Conservation (phyloP, 2,329 filamentous ascomycete species). For the Epichloe gansuensis region DNA sequence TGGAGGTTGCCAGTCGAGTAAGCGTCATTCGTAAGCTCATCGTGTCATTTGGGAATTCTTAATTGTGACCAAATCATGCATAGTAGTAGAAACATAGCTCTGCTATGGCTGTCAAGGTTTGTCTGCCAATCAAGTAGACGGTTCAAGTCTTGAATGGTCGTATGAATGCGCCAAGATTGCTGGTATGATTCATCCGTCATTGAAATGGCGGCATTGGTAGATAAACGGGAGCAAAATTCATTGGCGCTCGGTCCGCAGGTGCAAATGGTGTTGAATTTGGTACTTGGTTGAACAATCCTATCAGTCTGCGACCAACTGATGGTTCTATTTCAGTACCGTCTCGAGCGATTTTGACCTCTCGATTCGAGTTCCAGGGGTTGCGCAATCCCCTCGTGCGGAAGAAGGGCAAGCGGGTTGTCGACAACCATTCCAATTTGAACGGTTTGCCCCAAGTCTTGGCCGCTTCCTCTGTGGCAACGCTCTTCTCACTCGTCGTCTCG, state of each 20-base stretch:
- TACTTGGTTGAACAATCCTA: slow-evolving; percentile 61
- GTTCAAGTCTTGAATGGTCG: neutral
- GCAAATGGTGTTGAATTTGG: slow-evolving; percentile 26
- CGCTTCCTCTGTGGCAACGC: slow-evolving; percentile 30
- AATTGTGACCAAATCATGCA: too few relatives aligned
- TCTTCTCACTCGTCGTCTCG: slow-evolving; percentile 24
- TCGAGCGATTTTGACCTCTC: slow-evolving; percentile 90
- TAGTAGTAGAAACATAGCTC: too few relatives aligned
- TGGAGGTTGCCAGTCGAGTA: too few relatives aligned
- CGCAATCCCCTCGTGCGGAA: slow-evolving; percentile 76
- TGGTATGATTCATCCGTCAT: slow-evolving; percentile 8
- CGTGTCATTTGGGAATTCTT: too few relatives aligned
- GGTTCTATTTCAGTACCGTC: slow-evolving; percentile 92
- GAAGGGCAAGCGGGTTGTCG: slow-evolving; percentile 71
- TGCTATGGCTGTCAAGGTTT: too few relatives aligned
- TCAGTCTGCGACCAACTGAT: slow-evolving; percentile 58
- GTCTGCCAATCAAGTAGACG: too few relatives aligned
- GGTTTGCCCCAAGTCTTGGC: slow-evolving; percentile 75
- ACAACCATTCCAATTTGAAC: slow-evolving; percentile 84
- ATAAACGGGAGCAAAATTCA: slow-evolving; percentile 26
- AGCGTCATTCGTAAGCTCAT: too few relatives aligned
- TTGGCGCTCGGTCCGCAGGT: slow-evolving; percentile 18
- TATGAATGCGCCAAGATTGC: neutral
- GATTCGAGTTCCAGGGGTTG: slow-evolving; percentile 90
- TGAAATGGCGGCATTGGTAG: slow-evolving; percentile 24